Evolutionary conservation across 2,329 filamentous ascomycete species (phyloP).

Genomic region (Sarocladium strictum): DNA sequence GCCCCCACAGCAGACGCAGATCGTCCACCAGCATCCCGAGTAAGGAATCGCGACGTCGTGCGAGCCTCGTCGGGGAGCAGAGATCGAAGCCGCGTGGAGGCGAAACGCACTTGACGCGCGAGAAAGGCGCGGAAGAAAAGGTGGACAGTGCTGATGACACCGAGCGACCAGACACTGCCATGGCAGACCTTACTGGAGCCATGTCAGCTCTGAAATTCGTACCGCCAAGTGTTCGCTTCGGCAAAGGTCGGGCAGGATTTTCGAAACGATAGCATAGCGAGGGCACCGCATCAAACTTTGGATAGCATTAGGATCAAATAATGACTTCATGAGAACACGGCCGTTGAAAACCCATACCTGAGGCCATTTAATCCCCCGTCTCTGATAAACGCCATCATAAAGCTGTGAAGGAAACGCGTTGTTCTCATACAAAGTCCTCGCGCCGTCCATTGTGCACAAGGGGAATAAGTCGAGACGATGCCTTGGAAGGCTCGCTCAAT

Average conservation of each 20-base stretch:
- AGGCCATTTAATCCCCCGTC: neutral
- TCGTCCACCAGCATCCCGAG: constrained; percentile 33
- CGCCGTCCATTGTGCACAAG: neutral
- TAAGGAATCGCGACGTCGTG: constrained; percentile 26
- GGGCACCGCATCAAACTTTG: neutral
- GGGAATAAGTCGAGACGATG: neutral
- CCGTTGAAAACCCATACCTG: constrained; percentile 9
- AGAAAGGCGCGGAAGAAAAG: constrained; percentile 13
- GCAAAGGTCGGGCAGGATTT: constrained; percentile 50
- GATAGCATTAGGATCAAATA: constrained; percentile 8
- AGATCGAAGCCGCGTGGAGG: constrained; percentile 1
- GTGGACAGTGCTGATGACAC: constrained; percentile 14
- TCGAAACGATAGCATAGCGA: constrained; percentile 33
- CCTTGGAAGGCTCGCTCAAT: constrained; percentile 40
- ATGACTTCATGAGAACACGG: constrained; percentile 6
- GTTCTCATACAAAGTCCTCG: neutral
- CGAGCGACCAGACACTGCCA: constrained; percentile 38
- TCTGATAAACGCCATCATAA: neutral
- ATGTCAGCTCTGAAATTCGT: constrained; percentile 71
- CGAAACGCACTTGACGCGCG: neutral
- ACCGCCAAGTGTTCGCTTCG: constrained; percentile 61
- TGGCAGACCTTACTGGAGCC: constrained; percentile 58
- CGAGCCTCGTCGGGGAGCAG: constrained; percentile 24
- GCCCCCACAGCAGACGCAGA: constrained; percentile 37
- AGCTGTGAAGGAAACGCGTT: neutral